phyloP scores from a whole-genome alignment of 2,329 filamentous ascomycete species.

The Nothophoma quercina region DNA sequence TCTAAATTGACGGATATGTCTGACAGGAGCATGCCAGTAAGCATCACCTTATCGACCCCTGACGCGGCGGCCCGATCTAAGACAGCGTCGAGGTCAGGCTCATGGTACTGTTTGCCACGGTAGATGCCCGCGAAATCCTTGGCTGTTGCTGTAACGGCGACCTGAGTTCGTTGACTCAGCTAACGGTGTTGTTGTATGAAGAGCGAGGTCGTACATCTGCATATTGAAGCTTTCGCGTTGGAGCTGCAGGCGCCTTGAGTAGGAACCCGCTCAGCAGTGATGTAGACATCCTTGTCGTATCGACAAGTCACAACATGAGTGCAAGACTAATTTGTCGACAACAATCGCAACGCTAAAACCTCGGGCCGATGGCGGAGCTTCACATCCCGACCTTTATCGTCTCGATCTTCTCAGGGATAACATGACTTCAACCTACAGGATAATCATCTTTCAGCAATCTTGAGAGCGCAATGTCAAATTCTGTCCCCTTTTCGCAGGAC shows the following conservation, averaged over 20 bases:
- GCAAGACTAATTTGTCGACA: too few relatives aligned
- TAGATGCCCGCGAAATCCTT: conserved; percentile 60
- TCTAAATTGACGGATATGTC: conserved; percentile 47
- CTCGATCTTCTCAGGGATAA: too few relatives aligned
- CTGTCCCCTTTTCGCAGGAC: too few relatives aligned
- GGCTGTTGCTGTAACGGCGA: conserved; percentile 45
- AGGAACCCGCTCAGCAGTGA: conserved; percentile 5
- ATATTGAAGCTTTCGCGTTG: conserved; percentile 4
- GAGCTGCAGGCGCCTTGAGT: conserved; percentile 6
- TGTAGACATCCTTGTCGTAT: too few relatives aligned
- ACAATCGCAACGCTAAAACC: too few relatives aligned
- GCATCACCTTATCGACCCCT: conserved; percentile 52
- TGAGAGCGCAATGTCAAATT: too few relatives aligned
- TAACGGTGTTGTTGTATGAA: not conserved
- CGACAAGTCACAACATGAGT: too few relatives aligned
- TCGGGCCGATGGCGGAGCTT: too few relatives aligned
- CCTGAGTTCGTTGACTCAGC: conserved; percentile 26
- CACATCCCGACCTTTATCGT: too few relatives aligned
- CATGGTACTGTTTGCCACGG: conserved; percentile 58
- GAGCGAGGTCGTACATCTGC: conserved; percentile 14
- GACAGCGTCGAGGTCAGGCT: conserved; percentile 54
- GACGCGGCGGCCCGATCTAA: conserved; percentile 54
- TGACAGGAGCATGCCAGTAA: conserved; percentile 50
- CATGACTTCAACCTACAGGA: too few relatives aligned
- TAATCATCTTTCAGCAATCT: too few relatives aligned